A percentile compares a stretch with the other conserved stretches of the same genome.
These are phyloP conservation scores for Reticulascus tulasneorum DNA, from an alignment of 2,329 filamentous ascomycete genomes.

Conservation along the genomic window DNA sequence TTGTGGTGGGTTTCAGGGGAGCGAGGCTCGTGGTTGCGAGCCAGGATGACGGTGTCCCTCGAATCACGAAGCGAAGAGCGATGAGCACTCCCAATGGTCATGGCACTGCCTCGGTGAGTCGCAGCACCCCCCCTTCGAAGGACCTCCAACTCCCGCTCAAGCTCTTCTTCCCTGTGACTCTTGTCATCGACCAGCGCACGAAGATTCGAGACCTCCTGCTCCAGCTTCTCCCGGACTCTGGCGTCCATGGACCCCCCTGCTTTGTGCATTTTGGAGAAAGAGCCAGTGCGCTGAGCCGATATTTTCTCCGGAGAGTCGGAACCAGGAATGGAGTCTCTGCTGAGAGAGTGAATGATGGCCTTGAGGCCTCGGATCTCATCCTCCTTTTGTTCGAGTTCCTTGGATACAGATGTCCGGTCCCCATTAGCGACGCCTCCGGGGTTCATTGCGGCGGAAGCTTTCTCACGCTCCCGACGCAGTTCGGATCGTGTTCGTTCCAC, in stretches of 20 bases:
- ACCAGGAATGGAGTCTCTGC: conserved; percentile 63
- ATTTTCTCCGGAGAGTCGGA: conserved; percentile 30
- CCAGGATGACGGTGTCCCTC: conserved; percentile 59
- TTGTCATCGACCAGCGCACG: conserved; percentile 71
- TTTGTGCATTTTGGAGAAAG: conserved; percentile 38
- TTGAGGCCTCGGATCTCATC: conserved; percentile 97
- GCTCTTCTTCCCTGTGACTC: conserved; percentile 71
- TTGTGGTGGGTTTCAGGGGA: conserved; percentile 45
- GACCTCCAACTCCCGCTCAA: conserved; percentile 75
- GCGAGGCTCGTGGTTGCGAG: conserved; percentile 43
- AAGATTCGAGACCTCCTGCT: conserved; percentile 76
- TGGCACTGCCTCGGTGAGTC: conserved; percentile 1
- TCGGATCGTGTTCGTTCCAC: conserved; percentile 89
- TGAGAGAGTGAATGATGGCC: conserved; percentile 94
- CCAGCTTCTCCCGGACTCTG: conserved; percentile 64
- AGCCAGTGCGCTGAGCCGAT: conserved; percentile 27
- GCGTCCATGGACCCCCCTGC: conserved; percentile 51
- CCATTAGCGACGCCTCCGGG: conserved; percentile 21
- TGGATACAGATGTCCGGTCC: conserved; percentile 49
- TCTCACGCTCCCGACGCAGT: conserved; percentile 82
- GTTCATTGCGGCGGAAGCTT: conserved; percentile 60
- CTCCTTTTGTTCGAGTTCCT: conserved; percentile 88
- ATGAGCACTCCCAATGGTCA: conserved; percentile 43
- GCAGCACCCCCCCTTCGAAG: conserved; percentile 45
- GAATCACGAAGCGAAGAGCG: conserved; percentile 62